A percentile compares a stretch with the other conserved stretches of the same genome.
Conservation (phyloP, 768 basidiomycete species). For the Mycena albidolilacea region DNA sequence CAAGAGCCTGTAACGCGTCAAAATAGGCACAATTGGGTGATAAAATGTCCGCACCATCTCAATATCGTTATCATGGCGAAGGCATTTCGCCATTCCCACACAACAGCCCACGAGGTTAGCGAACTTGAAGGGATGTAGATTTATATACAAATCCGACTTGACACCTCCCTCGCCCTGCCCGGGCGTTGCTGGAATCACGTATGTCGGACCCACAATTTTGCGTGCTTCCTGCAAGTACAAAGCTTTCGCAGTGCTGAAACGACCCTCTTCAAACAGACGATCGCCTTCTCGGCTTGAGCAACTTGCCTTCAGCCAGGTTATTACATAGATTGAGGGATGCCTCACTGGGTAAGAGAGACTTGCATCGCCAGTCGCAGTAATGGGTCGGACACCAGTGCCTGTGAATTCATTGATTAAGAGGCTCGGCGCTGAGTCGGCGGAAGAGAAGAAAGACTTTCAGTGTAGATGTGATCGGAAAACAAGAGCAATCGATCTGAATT, state of each 20-base stretch:
- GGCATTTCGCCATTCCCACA: constrained; percentile 30
- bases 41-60: constrained; percentile 16
- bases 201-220: constrained; percentile 8
- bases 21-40: background rate
- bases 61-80: background rate
- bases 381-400: background rate
- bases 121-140: background rate
- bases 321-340: background rate
- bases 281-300: background rate
- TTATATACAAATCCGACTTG: constrained; percentile 2
- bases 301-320: background rate
- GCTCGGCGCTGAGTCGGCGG: no score
- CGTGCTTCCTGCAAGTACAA: constrained; percentile 5
- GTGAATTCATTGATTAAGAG: background rate
- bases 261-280: background rate
- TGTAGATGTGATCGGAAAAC: no score
- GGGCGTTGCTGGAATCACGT: background rate
- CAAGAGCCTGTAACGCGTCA: constrained; percentile 22
- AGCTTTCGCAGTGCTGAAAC: constrained; percentile 9
- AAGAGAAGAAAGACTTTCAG: no score
- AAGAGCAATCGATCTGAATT: no score
- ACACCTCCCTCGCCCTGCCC: background rate
- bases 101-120: constrained; percentile 32
- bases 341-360: background rate
- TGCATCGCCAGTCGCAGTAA: background rate